A percentile compares a stretch with the other conserved stretches of the same genome.
These are phyloP conservation scores for Epichloe gansuensis DNA, from an alignment of 2,329 filamentous ascomycete species.

Conservation along the genomic window DNA sequence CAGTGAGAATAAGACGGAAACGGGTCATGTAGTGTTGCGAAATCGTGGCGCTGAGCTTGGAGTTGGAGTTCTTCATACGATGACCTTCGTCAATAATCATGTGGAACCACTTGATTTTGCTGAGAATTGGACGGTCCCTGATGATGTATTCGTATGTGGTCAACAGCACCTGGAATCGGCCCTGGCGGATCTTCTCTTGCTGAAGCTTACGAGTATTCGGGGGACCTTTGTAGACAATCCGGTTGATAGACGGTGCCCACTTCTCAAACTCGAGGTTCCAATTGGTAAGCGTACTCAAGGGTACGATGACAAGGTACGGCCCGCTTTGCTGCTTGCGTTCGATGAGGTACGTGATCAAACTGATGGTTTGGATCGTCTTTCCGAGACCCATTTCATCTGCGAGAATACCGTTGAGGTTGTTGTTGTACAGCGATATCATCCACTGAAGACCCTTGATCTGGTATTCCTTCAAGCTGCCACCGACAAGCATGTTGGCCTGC, in stretches of 20 bases:
- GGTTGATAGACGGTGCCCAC: constrained; percentile 79
- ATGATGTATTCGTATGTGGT: constrained; percentile 99
- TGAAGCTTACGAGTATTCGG: constrained; percentile 78
- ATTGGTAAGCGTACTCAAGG: constrained; percentile 91
- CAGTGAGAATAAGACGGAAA: constrained; percentile 92
- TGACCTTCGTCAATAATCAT: constrained; percentile 99
- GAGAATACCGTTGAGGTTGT: constrained; percentile 96
- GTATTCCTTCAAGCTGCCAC: constrained; percentile 90
- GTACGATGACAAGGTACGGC: constrained; percentile 92
- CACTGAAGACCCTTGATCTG: constrained; percentile 97
- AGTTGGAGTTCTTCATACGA: constrained; percentile 97
- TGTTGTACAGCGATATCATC: constrained; percentile 99
- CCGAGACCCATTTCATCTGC: constrained; percentile 99
- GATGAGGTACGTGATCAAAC: constrained; percentile 91
- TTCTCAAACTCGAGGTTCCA: constrained; percentile 99
- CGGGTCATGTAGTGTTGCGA: constrained; percentile 90
- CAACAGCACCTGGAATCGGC: constrained; percentile 87
- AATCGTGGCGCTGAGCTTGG: constrained; percentile 89
- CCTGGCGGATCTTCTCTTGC: constrained; percentile 86
- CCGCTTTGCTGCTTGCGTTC: constrained; percentile 87
- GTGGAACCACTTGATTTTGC: constrained; percentile 99
- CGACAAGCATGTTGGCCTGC: constrained; percentile 78
- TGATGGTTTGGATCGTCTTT: constrained; percentile 98
- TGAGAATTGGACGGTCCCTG: constrained; percentile 88
- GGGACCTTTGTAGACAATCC: constrained; percentile 94